These are phyloP conservation scores for Helotiales sp. DNA, from an alignment of 2,329 filamentous ascomycete genomes.

Conservation along the genomic window DNA sequence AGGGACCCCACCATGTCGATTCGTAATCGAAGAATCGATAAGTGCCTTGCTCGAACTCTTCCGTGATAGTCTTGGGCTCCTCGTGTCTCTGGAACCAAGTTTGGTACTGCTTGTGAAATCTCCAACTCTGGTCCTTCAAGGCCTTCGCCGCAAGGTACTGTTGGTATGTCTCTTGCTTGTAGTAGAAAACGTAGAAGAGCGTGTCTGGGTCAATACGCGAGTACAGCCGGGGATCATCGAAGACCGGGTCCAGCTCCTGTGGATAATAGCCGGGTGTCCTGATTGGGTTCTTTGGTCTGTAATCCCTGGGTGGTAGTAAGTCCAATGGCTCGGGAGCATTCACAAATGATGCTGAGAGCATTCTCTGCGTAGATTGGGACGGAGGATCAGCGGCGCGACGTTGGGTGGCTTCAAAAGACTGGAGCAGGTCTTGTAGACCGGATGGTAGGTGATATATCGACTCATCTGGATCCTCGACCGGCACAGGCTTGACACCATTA, in stretches of 20 bases:
- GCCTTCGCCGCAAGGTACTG: conserved; percentile 95
- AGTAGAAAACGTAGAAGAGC: conserved; percentile 98
- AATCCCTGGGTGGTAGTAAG: conserved; percentile 78
- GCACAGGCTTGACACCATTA: conserved; percentile 49
- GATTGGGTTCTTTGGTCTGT: conserved; percentile 80
- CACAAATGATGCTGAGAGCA: conserved; percentile 74
- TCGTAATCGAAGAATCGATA: conserved; percentile 99
- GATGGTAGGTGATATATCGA: conserved; percentile 91
- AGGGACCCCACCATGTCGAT: conserved; percentile 80
- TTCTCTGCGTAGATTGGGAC: conserved; percentile 67
- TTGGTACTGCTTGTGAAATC: conserved; percentile 99
- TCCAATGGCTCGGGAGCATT: conserved; percentile 74
- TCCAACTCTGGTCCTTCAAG: conserved; percentile 97
- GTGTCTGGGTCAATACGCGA: conserved; percentile 91
- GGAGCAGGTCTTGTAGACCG: conserved; percentile 83
- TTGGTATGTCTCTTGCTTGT: conserved; percentile 93
- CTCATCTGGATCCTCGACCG: conserved; percentile 58
- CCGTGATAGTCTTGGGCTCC: conserved; percentile 97
- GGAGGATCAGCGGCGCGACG: conserved; percentile 53
- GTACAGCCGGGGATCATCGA: conserved; percentile 89
- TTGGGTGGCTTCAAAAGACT: conserved; percentile 85
- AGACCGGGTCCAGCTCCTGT: conserved; percentile 86
- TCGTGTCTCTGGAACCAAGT: conserved; percentile 99
- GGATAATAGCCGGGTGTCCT: conserved; percentile 83
- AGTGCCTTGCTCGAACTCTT: conserved; percentile 97